These are phyloP conservation scores for Apiotrichum laibachii DNA, from an alignment of 1,284 basidiomycete species.

Conservation along the genomic window DNA sequence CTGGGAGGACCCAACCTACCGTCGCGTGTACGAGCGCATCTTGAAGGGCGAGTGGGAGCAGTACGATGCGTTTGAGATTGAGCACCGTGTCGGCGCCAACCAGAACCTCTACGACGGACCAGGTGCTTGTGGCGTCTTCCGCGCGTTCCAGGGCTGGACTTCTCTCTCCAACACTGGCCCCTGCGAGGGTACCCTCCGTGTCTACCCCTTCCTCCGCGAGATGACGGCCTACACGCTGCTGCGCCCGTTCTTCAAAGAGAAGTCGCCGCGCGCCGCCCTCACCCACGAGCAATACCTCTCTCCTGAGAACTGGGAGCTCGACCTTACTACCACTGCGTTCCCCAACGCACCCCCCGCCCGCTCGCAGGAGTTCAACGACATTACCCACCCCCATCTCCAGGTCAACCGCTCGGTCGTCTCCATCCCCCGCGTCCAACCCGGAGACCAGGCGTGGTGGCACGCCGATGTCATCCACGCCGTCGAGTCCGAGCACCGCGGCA, in stretches of 20 bases:
- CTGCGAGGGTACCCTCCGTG: conserved; percentile 68
- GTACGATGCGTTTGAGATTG: conserved; percentile 47
- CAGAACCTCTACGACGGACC: conserved; percentile 48
- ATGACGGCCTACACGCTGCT: conserved; percentile 73
- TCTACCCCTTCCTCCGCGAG: conserved; percentile 71
- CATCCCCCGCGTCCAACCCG: conserved; percentile 67
- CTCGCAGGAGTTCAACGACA: conserved; percentile 62
- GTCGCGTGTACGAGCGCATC: conserved; percentile 60
- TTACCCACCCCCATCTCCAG: conserved; percentile 68
- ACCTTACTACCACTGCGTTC: conserved; percentile 61
- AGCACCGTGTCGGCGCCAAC: conserved; percentile 32
- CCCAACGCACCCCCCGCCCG: conserved; percentile 63
- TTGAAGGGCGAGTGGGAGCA: conserved; percentile 61
- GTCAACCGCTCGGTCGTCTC: conserved; percentile 69
- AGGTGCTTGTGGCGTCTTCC: conserved; percentile 63
- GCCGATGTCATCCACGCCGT: conserved; percentile 73
- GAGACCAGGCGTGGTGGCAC: conserved; percentile 80
- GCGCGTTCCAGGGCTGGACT: conserved; percentile 72
- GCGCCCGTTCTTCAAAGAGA: conserved; percentile 66
- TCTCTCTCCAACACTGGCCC: conserved; percentile 61
- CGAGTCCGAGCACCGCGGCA: conserved; percentile 62
- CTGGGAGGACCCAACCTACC: conserved; percentile 69
- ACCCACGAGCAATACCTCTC: conserved; percentile 50
- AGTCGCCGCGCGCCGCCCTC: conserved; percentile 19
- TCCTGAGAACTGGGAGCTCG: conserved; percentile 63